These are phyloP conservation scores for Leishmania mexicana DNA, from an alignment of 208 protist species.

Conservation along the genomic window DNA sequence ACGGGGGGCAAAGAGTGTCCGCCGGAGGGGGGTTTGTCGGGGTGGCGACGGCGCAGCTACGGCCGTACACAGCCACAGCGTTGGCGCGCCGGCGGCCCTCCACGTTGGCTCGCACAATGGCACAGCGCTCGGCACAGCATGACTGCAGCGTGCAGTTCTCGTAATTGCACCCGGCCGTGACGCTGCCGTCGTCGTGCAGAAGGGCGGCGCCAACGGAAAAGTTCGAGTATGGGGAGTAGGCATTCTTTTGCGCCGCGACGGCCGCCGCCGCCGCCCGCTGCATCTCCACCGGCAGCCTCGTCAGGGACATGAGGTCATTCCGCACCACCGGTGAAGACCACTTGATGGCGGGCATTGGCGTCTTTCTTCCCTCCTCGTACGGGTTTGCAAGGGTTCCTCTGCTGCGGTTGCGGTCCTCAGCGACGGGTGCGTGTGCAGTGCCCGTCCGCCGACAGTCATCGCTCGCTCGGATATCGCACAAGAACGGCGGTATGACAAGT, in stretches of 20 bases:
- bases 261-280: slow-evolving; percentile 48
- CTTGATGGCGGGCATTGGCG: slow-evolving; percentile 19
- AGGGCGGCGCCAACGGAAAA: slow-evolving; percentile 84
- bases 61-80: slow-evolving; percentile 83
- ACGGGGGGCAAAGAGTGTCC: slow-evolving; percentile 67
- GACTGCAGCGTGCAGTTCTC: slow-evolving; percentile 84
- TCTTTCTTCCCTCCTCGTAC: not conserved
- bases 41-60: slow-evolving; percentile 11
- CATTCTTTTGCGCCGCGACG: slow-evolving; percentile 47
- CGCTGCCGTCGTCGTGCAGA: slow-evolving; percentile 57
- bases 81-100: slow-evolving; percentile 67
- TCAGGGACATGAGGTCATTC: slow-evolving; percentile 45
- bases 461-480: not conserved
- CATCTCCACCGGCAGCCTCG: slow-evolving; percentile 42
- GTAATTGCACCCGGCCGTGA: slow-evolving; percentile 86
- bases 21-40: slow-evolving; percentile 17
- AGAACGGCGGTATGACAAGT: not conserved
- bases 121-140: slow-evolving; percentile 85
- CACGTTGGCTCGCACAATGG: slow-evolving; percentile 79
- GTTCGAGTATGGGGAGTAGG: slow-evolving; percentile 82
- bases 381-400: not conserved
- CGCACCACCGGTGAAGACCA: slow-evolving; percentile 25
- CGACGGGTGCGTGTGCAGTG: no score
- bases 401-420: not conserved
- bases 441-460: not conserved